Base-by-base conservation (phyloP, 1,284 basidiomycete species). In the Taiwanofungus camphoratus region DNA sequence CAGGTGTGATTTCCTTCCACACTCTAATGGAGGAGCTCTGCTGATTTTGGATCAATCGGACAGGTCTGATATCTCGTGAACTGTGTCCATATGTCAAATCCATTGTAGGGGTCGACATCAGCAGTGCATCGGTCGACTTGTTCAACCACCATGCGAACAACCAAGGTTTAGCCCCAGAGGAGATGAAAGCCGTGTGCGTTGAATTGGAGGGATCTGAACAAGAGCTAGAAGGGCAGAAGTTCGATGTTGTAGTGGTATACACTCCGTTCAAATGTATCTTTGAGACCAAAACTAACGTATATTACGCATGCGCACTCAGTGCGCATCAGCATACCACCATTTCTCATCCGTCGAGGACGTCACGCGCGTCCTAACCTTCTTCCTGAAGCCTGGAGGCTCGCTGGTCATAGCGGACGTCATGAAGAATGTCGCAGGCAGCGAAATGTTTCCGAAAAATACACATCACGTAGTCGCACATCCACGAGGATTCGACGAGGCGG, bases 101-200 rank as follows among this genome's bases (percentile, higher is more conserved):
- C 18, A 70, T 88, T 49, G 61, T 85, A 20, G 86, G 84, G 3
- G 74, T 82, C 23, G 85, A 88, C 55, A 82, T 86, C 57, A 82
- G 78, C 57, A 72, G 76, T 48, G 70, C 58, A 3, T 74, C 79
- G 64, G 56, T 87, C n/a, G 74, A 83, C 42, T 62, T 64, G 18
- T 87, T 76, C 63, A 85, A 87, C 58, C 56, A 62, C 27, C 65
- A 68, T 15, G 75, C 75, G 1, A 50, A 52, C 21, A 72, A 79
- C 46, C 78, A 83, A 39, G 82, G 79, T 0, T 72, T 84, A 21
- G 49, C 66, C 0, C 61, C 65, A 0, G 74, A 79, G 32, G 75
- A 81, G 49, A 82, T 83, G 78, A 64, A 63, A 9, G 82, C 78
- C 2, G 58, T 79, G n/a, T 72, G 74, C 40, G 53, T 58, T 0